A percentile compares a stretch with the other conserved stretches of the same genome.
Evolutionary conservation across 2,329 filamentous ascomycete species (phyloP).

Genomic region (Diaporthe capsici): DNA sequence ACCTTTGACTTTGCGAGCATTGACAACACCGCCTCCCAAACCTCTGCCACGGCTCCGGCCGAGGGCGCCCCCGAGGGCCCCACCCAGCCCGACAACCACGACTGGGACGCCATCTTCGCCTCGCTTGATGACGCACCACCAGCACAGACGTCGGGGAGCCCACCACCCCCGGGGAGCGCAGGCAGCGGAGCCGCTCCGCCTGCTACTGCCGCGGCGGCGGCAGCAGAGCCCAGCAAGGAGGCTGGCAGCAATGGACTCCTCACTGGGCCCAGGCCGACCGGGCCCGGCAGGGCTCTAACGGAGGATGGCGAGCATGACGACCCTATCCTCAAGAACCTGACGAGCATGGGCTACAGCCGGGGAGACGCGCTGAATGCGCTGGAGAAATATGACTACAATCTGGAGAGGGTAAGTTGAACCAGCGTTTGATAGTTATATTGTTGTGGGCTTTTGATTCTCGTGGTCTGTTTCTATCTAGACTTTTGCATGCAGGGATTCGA

Average conservation of each 20-base stretch:
- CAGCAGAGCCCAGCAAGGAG: constrained; percentile 46
- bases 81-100: constrained; percentile 69
- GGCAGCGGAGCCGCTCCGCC: constrained; percentile 46
- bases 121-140: constrained; percentile 72
- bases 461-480: background rate
- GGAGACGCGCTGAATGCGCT: constrained; percentile 82
- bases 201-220: constrained; percentile 43
- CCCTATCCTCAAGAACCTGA: constrained; percentile 89
- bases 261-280: constrained; percentile 42
- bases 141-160: constrained; percentile 46
- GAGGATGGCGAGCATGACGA: constrained; percentile 88
- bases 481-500: background rate
- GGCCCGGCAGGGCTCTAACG: constrained; percentile 76
- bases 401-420: constrained; percentile 82
- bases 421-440: background rate
- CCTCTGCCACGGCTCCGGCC: constrained; percentile 52
- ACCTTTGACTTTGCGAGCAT: constrained; percentile 71
- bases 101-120: constrained; percentile 97
- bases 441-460: constrained; percentile 14
- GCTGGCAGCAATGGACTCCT: constrained; percentile 43
- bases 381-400: constrained; percentile 96
- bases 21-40: constrained; percentile 53
- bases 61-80: constrained; percentile 55
- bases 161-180: constrained; percentile 44
- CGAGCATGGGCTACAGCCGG: constrained; percentile 88